These are phyloP conservation scores for Neofusicoccum sp. DNA, from an alignment of 2,329 filamentous ascomycete species.

Conservation along the genomic window DNA sequence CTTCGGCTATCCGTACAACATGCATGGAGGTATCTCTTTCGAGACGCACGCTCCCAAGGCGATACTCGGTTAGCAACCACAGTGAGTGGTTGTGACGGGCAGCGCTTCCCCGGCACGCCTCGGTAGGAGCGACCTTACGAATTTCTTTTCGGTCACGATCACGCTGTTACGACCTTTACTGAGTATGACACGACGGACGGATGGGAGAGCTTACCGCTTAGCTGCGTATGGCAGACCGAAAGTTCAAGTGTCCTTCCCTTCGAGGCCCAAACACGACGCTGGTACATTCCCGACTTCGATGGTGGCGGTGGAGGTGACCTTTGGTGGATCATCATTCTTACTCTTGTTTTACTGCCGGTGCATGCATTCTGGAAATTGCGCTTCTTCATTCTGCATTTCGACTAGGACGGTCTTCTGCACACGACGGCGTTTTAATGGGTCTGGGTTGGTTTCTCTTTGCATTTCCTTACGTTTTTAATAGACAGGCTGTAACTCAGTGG, in stretches of 20 bases:
- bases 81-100: neutral
- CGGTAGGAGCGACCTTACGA: conserved; percentile 27
- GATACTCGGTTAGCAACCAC: conserved; percentile 31
- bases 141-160: conserved; percentile 35
- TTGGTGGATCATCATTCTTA: conserved; percentile 15
- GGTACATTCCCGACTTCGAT: neutral
- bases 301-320: conserved; percentile 4
- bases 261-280: neutral
- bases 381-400: conserved; percentile 12
- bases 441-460: neutral
- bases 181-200: conserved; percentile 35
- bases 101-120: neutral
- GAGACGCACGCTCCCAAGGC: conserved; percentile 48
- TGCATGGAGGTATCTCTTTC: conserved; percentile 44
- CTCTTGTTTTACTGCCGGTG: neutral
- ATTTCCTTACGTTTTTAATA: conserved; percentile 15
- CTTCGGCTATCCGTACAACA: conserved; percentile 44
- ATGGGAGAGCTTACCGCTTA: conserved; percentile 3
- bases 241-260: neutral
- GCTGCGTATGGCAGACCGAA: neutral
- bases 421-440: conserved; percentile 11
- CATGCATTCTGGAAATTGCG: conserved; percentile 17
- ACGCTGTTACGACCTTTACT: conserved; percentile 33
- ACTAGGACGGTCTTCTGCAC: conserved; percentile 16
- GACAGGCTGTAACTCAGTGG: conserved; percentile 16